Evolutionary conservation across 1,284 basidiomycete species (phyloP).

Genomic region (Trametes versicolor): DNA sequence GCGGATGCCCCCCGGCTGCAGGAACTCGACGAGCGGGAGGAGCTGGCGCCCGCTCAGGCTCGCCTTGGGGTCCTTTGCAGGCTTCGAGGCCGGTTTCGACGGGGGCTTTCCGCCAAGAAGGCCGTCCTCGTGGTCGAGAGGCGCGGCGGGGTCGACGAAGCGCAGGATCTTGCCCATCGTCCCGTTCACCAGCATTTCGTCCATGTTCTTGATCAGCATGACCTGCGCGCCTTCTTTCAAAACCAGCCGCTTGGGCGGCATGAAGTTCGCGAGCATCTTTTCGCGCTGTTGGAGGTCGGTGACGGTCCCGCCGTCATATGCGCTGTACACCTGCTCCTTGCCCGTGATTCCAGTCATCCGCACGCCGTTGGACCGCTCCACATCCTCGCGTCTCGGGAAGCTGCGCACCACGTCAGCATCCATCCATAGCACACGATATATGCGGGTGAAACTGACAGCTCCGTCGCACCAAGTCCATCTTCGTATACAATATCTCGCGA

Average conservation of each 20-base stretch:
- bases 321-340: constrained; percentile 49
- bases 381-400: constrained; percentile 85
- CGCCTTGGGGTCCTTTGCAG: constrained; percentile 29
- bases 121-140: constrained; percentile 37
- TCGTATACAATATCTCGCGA: constrained; percentile 66
- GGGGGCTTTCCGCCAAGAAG: constrained; percentile 34
- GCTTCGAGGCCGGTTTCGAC: constrained; percentile 28
- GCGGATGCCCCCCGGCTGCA: constrained; percentile 49
- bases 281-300: constrained; percentile 49
- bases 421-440: constrained; percentile 41
- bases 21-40: constrained; percentile 50
- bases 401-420: constrained; percentile 23
- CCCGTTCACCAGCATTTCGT: constrained; percentile 83
- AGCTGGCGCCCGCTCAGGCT: constrained; percentile 26
- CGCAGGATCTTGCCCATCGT: constrained; percentile 78
- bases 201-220: constrained; percentile 76
- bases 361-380: constrained; percentile 77
- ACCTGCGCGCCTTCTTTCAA: constrained; percentile 47
- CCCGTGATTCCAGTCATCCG: constrained; percentile 59
- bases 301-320: constrained; percentile 58
- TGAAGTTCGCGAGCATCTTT: constrained; percentile 50
- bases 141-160: constrained; percentile 54
- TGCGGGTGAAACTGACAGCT: constrained; percentile 63
- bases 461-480: constrained; percentile 84
- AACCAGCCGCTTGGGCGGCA: constrained; percentile 41